phyloP scores from a whole-genome alignment of 139 green algal species.

The Tetradesmus obliquus region DNA sequence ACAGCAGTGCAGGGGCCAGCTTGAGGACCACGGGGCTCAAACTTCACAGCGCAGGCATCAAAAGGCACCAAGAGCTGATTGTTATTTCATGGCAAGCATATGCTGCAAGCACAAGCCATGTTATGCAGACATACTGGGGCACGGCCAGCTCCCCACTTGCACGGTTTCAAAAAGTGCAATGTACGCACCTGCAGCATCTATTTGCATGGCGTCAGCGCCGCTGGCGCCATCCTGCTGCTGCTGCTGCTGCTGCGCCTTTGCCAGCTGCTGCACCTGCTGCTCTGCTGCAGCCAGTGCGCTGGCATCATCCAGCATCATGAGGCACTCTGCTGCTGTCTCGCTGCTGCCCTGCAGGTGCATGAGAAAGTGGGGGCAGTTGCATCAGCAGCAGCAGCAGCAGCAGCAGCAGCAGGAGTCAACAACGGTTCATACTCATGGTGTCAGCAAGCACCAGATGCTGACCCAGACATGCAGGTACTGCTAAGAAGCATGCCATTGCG shows the following conservation, averaged over 20 bases:
- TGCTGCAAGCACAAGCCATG: too few species aligned
- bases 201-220: not conserved
- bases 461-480: not conserved
- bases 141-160: not conserved
- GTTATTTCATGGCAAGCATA: too few species aligned
- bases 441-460: too few species aligned
- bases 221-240: not conserved
- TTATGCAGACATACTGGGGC: not conserved
- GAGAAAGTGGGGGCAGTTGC: not conserved
- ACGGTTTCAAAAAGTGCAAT: not conserved
- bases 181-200: not conserved
- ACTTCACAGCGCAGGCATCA: too few species aligned
- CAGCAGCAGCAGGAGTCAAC: not conserved
- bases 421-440: not conserved
- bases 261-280: conserved; percentile 21
- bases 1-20: too few species aligned
- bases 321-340: conserved; percentile 53
- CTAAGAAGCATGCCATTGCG: not conserved
- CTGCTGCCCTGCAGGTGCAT: conserved; percentile 18
- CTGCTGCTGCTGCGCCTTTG: conserved; percentile 40
- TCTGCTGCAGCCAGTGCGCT: conserved; percentile 60
- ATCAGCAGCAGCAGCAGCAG: conserved; percentile 45
- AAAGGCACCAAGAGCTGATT: too few species aligned
- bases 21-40: too few species aligned
- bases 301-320: conserved; percentile 64